Evolutionary conservation across 1,139 yeast genomes (phyloP).

Genomic region (Sugiyamaella castrensis): DNA sequence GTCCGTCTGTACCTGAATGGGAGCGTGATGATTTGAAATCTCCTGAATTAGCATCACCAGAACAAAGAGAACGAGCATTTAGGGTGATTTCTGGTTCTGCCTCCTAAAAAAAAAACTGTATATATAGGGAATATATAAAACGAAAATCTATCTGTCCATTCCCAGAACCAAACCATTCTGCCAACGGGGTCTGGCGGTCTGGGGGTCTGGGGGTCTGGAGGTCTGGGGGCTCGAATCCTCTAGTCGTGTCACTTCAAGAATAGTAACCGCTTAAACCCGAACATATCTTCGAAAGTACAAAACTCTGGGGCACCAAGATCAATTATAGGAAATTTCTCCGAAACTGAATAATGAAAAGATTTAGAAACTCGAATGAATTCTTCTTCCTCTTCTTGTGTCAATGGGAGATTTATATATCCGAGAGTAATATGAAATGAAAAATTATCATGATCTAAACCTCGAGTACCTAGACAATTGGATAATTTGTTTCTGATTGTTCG

Average conservation of each 20-base stretch:
- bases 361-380: background rate
- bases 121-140: background rate
- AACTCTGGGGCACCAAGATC: conserved; percentile 14
- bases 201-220: too few species aligned
- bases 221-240: too few species aligned
- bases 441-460: conserved; percentile 5
- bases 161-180: too few species aligned
- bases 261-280: background rate
- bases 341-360: conserved; percentile 2
- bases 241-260: too few species aligned
- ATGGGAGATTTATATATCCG: conserved; percentile 9
- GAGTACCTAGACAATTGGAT: conserved; percentile 11
- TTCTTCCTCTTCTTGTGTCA: conserved; percentile 3
- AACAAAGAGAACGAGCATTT: conserved; percentile 20
- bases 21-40: conserved; percentile 38
- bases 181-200: too few species aligned
- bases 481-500: conserved; percentile 4
- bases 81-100: conserved; percentile 20
- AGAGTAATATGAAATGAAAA: conserved; percentile 13
- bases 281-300: conserved; percentile 13
- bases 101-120: too few species aligned
- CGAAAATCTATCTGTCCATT: background rate
- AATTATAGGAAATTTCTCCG: conserved; percentile 3
- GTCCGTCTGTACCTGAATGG: conserved; percentile 49
- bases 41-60: conserved; percentile 21